These are phyloP conservation scores for Mortierella alpina DNA, from an alignment of 192 early-diverging fungal species.

Conservation along the genomic window DNA sequence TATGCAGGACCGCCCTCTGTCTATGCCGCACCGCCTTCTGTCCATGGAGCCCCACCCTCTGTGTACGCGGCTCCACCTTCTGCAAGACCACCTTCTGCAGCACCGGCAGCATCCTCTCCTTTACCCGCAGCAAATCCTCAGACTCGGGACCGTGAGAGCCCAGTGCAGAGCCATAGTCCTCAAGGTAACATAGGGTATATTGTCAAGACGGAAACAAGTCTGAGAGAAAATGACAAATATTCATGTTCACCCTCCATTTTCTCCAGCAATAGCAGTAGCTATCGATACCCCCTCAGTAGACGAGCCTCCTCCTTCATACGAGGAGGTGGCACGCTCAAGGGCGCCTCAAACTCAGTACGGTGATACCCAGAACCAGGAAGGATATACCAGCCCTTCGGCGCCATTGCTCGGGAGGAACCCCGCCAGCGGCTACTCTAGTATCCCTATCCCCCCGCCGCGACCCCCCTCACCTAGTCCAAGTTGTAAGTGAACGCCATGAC, in stretches of 20 bases:
- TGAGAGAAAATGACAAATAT: background rate
- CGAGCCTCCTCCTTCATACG: conserved; percentile 23
- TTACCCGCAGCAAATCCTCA: background rate
- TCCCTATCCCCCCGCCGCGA: conserved; percentile 11
- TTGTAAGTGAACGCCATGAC: background rate
- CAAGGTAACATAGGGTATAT: background rate
- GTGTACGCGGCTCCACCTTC: background rate
- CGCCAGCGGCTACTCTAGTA: conserved; percentile 2
- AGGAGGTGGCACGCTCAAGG: conserved; percentile 13
- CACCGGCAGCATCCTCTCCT: background rate
- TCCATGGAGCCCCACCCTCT: background rate
- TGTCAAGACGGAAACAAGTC: background rate
- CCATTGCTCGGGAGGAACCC: conserved; percentile 4
- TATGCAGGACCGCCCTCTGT: background rate
- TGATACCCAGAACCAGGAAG: background rate
- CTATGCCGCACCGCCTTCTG: too few species aligned
- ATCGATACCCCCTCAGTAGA: background rate
- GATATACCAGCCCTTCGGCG: conserved; percentile 3
- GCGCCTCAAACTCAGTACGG: conserved; percentile 3
- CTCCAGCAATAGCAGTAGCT: background rate
- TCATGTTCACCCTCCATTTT: background rate
- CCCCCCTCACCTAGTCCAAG: background rate
- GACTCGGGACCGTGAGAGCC: background rate
- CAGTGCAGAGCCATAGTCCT: background rate
- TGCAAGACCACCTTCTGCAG: background rate